A percentile compares a stretch with the other conserved stretches of the same genome.
phyloP scores from a whole-genome alignment of 2,329 filamentous ascomycete genomes.

The Tolypocladium sp. region DNA sequence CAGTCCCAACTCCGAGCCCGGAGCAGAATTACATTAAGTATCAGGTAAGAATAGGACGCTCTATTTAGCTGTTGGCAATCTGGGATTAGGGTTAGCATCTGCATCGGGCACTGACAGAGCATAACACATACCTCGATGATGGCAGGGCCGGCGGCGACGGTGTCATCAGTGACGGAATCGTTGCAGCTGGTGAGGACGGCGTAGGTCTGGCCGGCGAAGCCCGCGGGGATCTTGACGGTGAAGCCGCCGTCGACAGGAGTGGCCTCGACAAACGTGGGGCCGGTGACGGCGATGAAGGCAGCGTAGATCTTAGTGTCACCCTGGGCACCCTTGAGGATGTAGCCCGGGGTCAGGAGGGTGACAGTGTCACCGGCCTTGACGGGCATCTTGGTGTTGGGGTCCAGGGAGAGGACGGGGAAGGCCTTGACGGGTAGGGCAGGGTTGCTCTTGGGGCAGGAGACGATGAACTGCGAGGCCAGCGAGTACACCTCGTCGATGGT shows the following conservation, averaged over 20 bases:
- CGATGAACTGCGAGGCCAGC: not conserved
- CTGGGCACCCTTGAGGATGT: not conserved
- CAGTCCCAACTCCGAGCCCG: not conserved
- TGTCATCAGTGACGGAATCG: slow-evolving; percentile 19
- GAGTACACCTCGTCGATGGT: not conserved
- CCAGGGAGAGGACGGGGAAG: not conserved
- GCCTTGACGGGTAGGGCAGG: not conserved
- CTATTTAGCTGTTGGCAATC: not conserved
- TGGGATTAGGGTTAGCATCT: not conserved
- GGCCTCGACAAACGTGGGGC: slow-evolving; percentile 4
- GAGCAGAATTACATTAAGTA: not conserved
- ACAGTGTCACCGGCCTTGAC: not conserved
- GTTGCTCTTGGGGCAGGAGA: not conserved
- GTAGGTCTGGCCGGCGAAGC: slow-evolving; percentile 22
- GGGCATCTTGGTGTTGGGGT: not conserved
- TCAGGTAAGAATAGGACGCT: no score
- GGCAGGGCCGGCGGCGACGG: slow-evolving; percentile 23
- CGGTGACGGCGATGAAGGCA: not conserved
- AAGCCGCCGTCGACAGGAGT: slow-evolving; percentile 3
- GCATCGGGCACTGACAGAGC: not conserved
- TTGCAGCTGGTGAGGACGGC: slow-evolving; percentile 23
- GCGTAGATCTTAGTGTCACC: not conserved
- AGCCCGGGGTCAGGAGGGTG: not conserved
- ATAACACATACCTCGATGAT: slow-evolving; percentile 16
- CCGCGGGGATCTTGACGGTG: slow-evolving; percentile 8